Conservation (phyloP, 2,329 filamentous ascomycete genomes). For the Alternaria incomplexa region DNA sequence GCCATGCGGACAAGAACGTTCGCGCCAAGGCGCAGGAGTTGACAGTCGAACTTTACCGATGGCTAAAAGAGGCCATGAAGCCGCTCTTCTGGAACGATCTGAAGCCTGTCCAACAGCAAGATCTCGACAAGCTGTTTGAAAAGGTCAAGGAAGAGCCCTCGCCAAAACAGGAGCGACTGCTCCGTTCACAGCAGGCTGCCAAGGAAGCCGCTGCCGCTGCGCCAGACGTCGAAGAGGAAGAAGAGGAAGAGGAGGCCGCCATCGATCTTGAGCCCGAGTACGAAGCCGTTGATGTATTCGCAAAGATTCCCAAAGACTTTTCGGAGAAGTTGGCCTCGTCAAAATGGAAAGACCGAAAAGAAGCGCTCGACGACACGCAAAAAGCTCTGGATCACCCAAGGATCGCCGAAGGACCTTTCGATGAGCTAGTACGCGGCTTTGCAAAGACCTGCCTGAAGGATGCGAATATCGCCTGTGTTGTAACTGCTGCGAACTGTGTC, state of each 20-base stretch:
- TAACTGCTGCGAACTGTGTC: constrained; percentile 89
- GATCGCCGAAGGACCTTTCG: constrained; percentile 90
- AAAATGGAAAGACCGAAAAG: constrained; percentile 99
- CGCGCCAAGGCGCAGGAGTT: constrained; percentile 91
- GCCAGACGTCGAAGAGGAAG: constrained; percentile 58
- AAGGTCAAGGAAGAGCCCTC: constrained; percentile 85
- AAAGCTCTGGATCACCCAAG: constrained; percentile 79
- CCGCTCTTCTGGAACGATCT: constrained; percentile 95
- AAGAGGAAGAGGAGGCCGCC: constrained; percentile 67
- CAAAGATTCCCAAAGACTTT: constrained; percentile 82
- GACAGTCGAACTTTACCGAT: constrained; percentile 93
- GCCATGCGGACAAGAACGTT: constrained; percentile 97
- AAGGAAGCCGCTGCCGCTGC: constrained; percentile 72
- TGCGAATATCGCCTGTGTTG: constrained; percentile 94
- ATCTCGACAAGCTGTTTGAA: constrained; percentile 93
- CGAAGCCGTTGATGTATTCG: constrained; percentile 84
- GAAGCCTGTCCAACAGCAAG: constrained; percentile 93
- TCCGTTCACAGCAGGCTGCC: constrained; percentile 87
- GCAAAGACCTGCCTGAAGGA: constrained; percentile 96
- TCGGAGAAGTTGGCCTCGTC: constrained; percentile 83
- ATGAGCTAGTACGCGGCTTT: constrained; percentile 80
- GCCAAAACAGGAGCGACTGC: constrained; percentile 87
- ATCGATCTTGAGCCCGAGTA: constrained; percentile 70
- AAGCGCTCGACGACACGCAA: constrained; percentile 83
- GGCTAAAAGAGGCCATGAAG: constrained; percentile 97